Evolutionary conservation across 805 yeast genomes (phyloP), one percentile per base, ranked within the genome.

Genomic region (Wickerhamomyces bovis): DNA sequence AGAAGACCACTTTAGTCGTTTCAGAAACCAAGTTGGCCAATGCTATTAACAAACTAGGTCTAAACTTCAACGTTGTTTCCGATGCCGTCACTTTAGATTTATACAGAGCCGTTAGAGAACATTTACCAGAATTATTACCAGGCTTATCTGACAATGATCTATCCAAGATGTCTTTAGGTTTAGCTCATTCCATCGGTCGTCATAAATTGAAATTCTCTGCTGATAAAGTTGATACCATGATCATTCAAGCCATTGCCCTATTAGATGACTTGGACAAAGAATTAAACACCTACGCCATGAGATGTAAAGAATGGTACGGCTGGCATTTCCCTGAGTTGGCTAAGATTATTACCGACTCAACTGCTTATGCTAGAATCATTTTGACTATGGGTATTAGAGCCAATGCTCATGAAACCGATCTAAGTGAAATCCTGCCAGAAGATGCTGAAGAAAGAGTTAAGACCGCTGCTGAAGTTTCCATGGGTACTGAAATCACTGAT

Each of bases 321-420:
- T 94, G 99, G 99, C 99, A 94, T 71, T 94, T 94, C 83, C 99
- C 99, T 36, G 99, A 94, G 71, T 81, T 94, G 81, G 97, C 97
- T 62, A 94, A 94, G 78, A 89, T 92, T 68, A 86, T 94, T 60
- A 82, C 85, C 57, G 99, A 92, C 72, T 90, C 96, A 56, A 92
- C 88, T 60, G 97, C 97, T 41, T 92, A 82, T 69, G 98, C 98
- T 52, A 85, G 95, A 75, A 86, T 89, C 58, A 87, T 94, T 64
- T 78, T 89, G 70, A 76, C 83, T 59, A 89, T 94, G 97, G 98
- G 98, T 58, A 72, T 87, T 59, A 82, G 99, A 75, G 77, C 96
- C 46, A 89, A 87, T 62, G 96, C 96, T 58, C 72, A 88, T 42
- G 92, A 83, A 53, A 84, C 95, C 46, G 98, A 94, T 65, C 81